phyloP scores from a whole-genome alignment of 805 yeast species.

The Candida nemodendra region DNA sequence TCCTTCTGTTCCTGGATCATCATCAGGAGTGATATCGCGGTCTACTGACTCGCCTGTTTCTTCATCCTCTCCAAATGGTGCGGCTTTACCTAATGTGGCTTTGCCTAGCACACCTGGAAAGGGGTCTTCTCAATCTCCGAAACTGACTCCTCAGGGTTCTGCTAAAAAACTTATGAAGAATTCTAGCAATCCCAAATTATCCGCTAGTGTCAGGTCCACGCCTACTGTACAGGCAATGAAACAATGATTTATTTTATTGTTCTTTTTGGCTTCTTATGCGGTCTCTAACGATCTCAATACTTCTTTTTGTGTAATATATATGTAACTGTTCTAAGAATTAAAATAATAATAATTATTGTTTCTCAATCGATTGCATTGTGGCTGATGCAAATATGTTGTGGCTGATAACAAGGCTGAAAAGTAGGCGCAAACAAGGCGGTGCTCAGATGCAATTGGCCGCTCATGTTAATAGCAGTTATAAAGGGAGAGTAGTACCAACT shows the following conservation, averaged over 20 bases:
- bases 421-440: too few species aligned
- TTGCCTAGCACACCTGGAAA: constrained; percentile 1
- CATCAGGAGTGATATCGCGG: neutral
- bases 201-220: neutral
- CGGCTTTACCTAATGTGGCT: constrained; percentile 3
- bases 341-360: too few species aligned
- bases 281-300: neutral
- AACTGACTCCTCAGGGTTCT: neutral
- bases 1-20: constrained; percentile 11
- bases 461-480: too few species aligned
- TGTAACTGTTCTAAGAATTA: too few species aligned
- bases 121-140: constrained; percentile 1
- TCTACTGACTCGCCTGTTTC: constrained; percentile 1
- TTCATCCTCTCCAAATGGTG: constrained; percentile 4
- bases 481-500: too few species aligned
- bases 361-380: too few species aligned
- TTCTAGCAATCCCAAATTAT: neutral
- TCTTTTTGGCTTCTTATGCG: neutral
- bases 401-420: too few species aligned
- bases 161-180: neutral
- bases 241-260: neutral
- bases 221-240: neutral
- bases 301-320: neutral
- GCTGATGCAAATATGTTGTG: too few species aligned
- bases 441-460: too few species aligned